A percentile compares a stretch with the other conserved stretches of the same genome.
phyloP scores from a whole-genome alignment of 116 monocot genomes.

The Phalaenopsis hybrid region DNA sequence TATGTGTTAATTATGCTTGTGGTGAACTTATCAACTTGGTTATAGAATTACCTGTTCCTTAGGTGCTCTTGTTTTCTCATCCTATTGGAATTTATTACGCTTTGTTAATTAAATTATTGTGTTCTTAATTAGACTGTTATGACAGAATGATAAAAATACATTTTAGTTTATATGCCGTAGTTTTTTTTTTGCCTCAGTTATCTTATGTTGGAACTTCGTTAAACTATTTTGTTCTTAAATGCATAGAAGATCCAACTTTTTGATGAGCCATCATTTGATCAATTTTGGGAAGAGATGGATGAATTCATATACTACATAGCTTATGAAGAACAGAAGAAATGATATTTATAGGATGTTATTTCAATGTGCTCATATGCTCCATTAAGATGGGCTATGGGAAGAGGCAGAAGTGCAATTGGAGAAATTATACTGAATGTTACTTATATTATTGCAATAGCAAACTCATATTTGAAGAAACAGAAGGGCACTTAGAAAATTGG shows the following conservation, averaged over 20 bases:
- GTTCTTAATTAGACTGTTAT: background rate
- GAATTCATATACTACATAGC: background rate
- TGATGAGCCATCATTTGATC: background rate
- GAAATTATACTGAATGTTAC: background rate
- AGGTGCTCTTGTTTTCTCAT: background rate
- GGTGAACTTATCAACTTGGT: background rate
- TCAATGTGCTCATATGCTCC: background rate
- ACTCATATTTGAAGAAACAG: background rate
- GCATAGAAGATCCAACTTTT: background rate
- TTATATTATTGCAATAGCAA: background rate
- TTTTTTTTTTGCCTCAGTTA: too few species aligned
- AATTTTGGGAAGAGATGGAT: background rate
- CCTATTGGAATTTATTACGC: background rate
- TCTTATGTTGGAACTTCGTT: too few species aligned
- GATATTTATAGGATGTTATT: background rate
- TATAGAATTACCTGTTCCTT: background rate
- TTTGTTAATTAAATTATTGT: background rate
- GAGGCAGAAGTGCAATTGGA: background rate
- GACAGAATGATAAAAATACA: background rate
- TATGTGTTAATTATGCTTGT: background rate
- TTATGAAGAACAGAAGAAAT: background rate
- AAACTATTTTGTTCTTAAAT: background rate
- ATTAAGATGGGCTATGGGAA: background rate
- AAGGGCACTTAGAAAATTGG: background rate
- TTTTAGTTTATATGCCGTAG: background rate